phyloP scores from a whole-genome alignment of 1,139 yeast species.

The Kurtzmaniella quercitrusa region DNA sequence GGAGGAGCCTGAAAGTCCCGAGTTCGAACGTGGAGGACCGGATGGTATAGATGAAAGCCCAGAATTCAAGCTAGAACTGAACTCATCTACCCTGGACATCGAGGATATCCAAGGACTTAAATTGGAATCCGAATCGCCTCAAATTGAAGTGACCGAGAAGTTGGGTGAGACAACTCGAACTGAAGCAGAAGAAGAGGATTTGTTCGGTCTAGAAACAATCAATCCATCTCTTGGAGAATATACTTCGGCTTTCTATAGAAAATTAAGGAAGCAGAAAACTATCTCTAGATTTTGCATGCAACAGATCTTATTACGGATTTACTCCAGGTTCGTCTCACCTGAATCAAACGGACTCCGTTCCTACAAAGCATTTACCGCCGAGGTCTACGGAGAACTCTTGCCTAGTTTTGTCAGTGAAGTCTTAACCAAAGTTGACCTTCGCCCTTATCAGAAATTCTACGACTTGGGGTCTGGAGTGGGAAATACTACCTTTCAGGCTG shows the following conservation, averaged over 20 bases:
- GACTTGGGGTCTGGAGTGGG: constrained; percentile 96
- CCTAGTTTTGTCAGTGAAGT: constrained; percentile 74
- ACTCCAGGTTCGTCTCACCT: constrained; percentile 77
- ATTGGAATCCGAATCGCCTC: neutral
- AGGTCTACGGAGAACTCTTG: constrained; percentile 86
- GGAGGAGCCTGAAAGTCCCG: constrained; percentile 9
- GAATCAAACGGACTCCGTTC: constrained; percentile 58
- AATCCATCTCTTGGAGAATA: constrained; percentile 10
- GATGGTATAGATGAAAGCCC: neutral
- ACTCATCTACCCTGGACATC: no score
- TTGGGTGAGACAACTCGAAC: no score
- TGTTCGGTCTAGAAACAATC: no score
- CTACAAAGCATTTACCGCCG: constrained; percentile 84
- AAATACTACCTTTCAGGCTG: constrained; percentile 85
- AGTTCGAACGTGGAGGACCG: constrained; percentile 6
- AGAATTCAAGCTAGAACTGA: neutral
- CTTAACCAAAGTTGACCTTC: constrained; percentile 57
- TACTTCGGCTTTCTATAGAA: constrained; percentile 23
- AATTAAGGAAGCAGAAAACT: constrained; percentile 26
- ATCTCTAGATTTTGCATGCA: constrained; percentile 61
- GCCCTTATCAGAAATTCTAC: constrained; percentile 55
- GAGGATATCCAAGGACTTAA: neutral
- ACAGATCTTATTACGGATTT: constrained; percentile 66
- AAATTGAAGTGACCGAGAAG: neutral
- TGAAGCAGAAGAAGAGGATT: no score